Base-by-base conservation (phyloP, 2,329 filamentous ascomycete genomes). In the Gnomoniopsis sp. region DNA sequence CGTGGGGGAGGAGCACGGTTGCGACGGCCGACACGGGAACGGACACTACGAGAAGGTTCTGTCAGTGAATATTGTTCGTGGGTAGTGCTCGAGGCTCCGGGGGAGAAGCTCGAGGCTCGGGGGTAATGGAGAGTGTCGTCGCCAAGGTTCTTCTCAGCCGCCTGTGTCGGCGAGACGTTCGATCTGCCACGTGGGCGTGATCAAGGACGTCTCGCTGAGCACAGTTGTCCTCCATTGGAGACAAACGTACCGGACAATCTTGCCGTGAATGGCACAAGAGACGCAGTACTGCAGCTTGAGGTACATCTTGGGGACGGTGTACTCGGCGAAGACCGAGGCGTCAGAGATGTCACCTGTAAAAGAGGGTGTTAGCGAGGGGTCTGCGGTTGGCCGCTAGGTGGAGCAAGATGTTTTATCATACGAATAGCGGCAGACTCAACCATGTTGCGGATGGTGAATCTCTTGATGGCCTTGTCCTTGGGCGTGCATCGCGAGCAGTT, bases 271-370 rank as follows among this genome's bases (percentile, higher is more conserved):
- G 76, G 95, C 95, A 84, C 95, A 99, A 81, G 93, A 98, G 77
- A 99, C 95, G 81, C 95, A 99, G 91, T 99, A 99, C 86, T 99
- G 95, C 79, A 99, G 89, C 90, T 99, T 99, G 83, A 99, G 86
- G 91, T 99, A 99, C 96, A 99, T 99, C 91, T 99, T 99, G 83
- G 95, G 95, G 75, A 99, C 93, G 72, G 92, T 93, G 87, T 99
- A 99, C 85, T 99, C 95, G 75, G 90, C 80, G 84, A 98, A 99
- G 81, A 99, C 95, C 75, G 95, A 98, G 75, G 96, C 95, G 79
- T 99, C 95, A 70, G 93, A 97, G 84, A 99, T 99, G 91, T 99
- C 95, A 92, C 95, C 95, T 98, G 75, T 59, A 48, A 59, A 49
- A 57, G 26, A 43, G 53, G 38, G 2, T 44, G 53, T 62, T 48